Base-by-base conservation (phyloP, 2,329 filamentous ascomycete genomes). In the Leptosphaerulina australis region DNA sequence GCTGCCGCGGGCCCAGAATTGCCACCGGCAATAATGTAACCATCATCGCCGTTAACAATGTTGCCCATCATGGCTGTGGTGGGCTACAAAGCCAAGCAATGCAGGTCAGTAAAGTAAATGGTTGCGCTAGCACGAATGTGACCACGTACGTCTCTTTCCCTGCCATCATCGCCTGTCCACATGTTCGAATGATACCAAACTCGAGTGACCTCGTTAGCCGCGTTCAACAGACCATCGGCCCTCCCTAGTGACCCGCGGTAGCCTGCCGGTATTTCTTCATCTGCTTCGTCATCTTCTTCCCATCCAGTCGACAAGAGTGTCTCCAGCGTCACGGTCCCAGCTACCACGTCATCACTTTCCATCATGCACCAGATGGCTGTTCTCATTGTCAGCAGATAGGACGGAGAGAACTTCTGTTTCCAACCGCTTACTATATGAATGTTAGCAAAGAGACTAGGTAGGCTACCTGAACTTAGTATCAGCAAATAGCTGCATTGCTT, bases 81-180 rank as follows among this genome's bases (percentile, higher is more conserved):
- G 20, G 35, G 44, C 44, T 47, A 40, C 40, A 40, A 28, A 47
- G 35, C 35, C 35, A 47, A 47, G 44, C 35, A 12, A 47, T 39
- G 35, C n/a, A 39, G 14, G 35, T 47, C n/a, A 47, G 44, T 47
- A 47, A 47, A 47, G 44, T 47, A 33, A 39, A 47, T 34, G 28
- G 26, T 47, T 47, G 28, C 35, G 35, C 35, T 34, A 47, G 43
- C 35, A 47, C 9, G 35, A 40, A 20, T 47, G n/a, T 47, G 35
- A 40, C 35, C 35, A 47, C 35, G 20, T 47, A 47, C 35, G 17
- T 33, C 15, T 40, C 35, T 39, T 33, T 20, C 21, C 21, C 35
- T 47, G 21, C 44, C 35, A 28, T 40, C 20, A 39, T 39, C 35
- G 26, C 28, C 44, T 20, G 35, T 47, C 44, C 35, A 47, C 7